A percentile compares a stretch with the other conserved stretches of the same genome.
Conservation (phyloP, 768 basidiomycete species). For the Calocybe cyanea region DNA sequence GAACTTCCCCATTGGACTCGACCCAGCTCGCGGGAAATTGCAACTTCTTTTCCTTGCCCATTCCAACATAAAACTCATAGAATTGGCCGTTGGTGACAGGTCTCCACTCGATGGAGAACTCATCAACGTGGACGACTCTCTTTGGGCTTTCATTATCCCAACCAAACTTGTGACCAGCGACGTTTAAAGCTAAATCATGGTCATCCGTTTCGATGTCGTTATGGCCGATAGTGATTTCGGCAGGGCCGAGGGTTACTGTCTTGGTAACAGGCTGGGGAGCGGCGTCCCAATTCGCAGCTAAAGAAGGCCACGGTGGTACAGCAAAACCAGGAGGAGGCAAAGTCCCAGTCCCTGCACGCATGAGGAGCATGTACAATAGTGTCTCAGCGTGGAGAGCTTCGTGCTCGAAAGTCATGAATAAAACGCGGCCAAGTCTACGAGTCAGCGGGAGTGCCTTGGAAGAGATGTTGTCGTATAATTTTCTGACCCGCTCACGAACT, state of each 20-base stretch:
- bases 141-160: constrained; percentile 94
- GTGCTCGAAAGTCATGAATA: constrained; percentile 92
- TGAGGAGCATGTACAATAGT: constrained; percentile 90
- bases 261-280: constrained; percentile 36
- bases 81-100: constrained; percentile 91
- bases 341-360: constrained; percentile 73
- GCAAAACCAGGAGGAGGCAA: constrained; percentile 75
- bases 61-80: constrained; percentile 52
- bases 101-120: constrained; percentile 79
- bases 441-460: constrained; percentile 48
- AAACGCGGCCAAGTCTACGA: constrained; percentile 67
- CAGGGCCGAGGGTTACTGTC: constrained; percentile 57
- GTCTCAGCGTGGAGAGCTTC: constrained; percentile 92
- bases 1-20: constrained; percentile 35
- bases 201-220: constrained; percentile 81
- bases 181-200: constrained; percentile 9
- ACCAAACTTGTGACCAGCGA: constrained; percentile 68
- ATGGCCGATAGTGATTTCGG: constrained; percentile 67
- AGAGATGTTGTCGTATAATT: constrained; percentile 70
- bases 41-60: constrained; percentile 41
- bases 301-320: constrained; percentile 64
- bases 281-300: constrained; percentile 46
- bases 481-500: constrained; percentile 68
- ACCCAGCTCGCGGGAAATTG: constrained; percentile 76
- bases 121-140: constrained; percentile 51